Base-by-base conservation (phyloP, 1,139 yeast species). In the Tardiomyces blankii region DNA sequence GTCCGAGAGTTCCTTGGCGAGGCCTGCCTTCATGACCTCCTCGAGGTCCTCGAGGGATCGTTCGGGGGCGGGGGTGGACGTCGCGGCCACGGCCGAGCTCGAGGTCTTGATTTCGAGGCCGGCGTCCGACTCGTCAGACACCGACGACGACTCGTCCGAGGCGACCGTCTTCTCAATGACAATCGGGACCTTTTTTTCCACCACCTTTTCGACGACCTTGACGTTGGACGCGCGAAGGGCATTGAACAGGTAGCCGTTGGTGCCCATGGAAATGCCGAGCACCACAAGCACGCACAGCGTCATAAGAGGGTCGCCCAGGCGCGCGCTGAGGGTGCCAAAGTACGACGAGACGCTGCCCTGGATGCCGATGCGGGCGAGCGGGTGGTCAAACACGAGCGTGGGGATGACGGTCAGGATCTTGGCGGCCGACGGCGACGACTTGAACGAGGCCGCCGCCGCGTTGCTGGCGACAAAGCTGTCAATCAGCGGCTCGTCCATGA, bases 301-400 rank as follows among this genome's bases (percentile, higher is more conserved):
- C 54, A 89, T 77, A 50, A 87, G 69, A 44, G 82, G 84, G 63
- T 89, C 96, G 56, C 83, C 78, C 50, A 89, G 82, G n/a, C 89
- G 86, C 51, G 63, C 65, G 53, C 88, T 81, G 54, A 88, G 65
- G 44, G 72, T 72, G 44, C 76, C 78, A 47, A 84, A 67, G 25
- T 75, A 54, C 14, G 72, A 66, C 43, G 78, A 64, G 32, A 82
- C 57, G 13, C 73, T 65, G 57, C 85, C 93, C 66, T 87, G 95
- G 41, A 77, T 58, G 55, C 77, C 78, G 43, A 82, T 77, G 38
- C 80, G 67, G 25, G 77, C 61, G 25, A 84, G 82, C 49, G 78
- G 70, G 42, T 89, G 88, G 54, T 80, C 77, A 65, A 82, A 87
- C 49, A 79, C 75, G 58, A 75, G 77, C 2, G 84, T 72, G 18